Base-by-base conservation (phyloP, 257 asterid genomes). In the Primulina huaijiensis region DNA sequence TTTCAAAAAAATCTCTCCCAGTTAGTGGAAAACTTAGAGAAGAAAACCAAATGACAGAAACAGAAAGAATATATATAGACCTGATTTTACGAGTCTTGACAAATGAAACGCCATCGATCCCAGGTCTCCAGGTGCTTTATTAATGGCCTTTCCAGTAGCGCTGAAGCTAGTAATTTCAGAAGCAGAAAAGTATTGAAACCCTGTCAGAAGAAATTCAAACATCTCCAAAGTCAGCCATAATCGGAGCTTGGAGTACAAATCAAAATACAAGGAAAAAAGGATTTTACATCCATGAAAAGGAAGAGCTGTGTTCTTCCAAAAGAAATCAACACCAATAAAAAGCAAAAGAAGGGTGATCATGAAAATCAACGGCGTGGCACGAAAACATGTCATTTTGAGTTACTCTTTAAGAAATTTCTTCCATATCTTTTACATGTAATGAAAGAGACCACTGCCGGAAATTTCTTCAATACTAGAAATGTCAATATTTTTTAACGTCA, bases 261-360 rank as follows among this genome's bases (percentile, higher is more conserved):
- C 11, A 58, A 62, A 38, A 14, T 43, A 6, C 21, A 6, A n/a
- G 21, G 12, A 8, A 29, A 14, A 6, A 62, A 62, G 2, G 43
- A 58, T 76, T 80, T 76, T 80, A 82, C 87, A 80, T 76, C 30
- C 84, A 82, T 78, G 40, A 2, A 80, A 57, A 0, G 79, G 68
- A 56, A 78, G 56, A 50, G 56, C 19, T 46, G 63, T 67, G 72
- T 70, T 70, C 16, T 77, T 77, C 80, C 82, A 73, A 3, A 80
- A 67, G 78, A 82, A 74, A 72, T 82, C 84, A 56, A 73, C 55
- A 16, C 64, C 77, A 55, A 83, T 50, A 29, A 65, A 80, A 37
- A 84, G 72, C 14, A 82, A 31, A 70, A 87, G 76, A 34, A 79
- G 33, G 11, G 72, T 33, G 25, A 85, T 77, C 7, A 82, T 65